Conservation (phyloP, 23 red algal genomes). For the Gracilaria gracilis region DNA sequence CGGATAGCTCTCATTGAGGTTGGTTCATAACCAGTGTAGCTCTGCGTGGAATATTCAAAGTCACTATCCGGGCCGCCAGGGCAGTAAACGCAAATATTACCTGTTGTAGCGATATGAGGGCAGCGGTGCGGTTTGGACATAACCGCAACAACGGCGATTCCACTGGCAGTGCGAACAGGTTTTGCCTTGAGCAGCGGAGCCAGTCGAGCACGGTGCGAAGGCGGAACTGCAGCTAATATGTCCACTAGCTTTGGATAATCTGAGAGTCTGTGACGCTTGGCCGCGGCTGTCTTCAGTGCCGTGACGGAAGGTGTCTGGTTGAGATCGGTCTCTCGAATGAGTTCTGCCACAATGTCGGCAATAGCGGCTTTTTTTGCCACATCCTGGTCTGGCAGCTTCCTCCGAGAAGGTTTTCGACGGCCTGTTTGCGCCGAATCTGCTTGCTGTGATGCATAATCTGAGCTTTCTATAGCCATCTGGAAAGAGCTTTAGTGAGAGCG, state of each 20-base stretch:
- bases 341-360: slow-evolving; percentile 60
- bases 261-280: slow-evolving; percentile 61
- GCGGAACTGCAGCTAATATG: slow-evolving; percentile 90
- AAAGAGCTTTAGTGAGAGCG: background rate
- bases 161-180: slow-evolving; percentile 93
- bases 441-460: background rate
- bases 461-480: background rate
- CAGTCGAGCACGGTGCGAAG: slow-evolving; percentile 57
- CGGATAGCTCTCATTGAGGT: slow-evolving; percentile 99
- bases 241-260: slow-evolving; percentile 93
- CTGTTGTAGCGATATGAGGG: slow-evolving; percentile 98
- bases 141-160: slow-evolving; percentile 98
- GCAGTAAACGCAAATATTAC: slow-evolving; percentile 99
- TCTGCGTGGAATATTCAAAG: slow-evolving; percentile 99
- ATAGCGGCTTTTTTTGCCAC: slow-evolving; percentile 64
- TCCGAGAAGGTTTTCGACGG: background rate
- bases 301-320: slow-evolving; percentile 35
- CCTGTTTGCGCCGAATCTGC: background rate
- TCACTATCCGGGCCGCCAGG: slow-evolving; percentile 96
- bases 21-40: slow-evolving; percentile 97
- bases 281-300: slow-evolving; percentile 57
- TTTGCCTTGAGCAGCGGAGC: slow-evolving; percentile 89
- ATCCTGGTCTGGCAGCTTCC: slow-evolving; percentile 6
- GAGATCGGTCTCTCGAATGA: slow-evolving; percentile 39
- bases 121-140: slow-evolving; percentile 99